Evolutionary conservation across 2,329 filamentous ascomycete species (phyloP).

Genomic region (Trichoderma arundinaceum): DNA sequence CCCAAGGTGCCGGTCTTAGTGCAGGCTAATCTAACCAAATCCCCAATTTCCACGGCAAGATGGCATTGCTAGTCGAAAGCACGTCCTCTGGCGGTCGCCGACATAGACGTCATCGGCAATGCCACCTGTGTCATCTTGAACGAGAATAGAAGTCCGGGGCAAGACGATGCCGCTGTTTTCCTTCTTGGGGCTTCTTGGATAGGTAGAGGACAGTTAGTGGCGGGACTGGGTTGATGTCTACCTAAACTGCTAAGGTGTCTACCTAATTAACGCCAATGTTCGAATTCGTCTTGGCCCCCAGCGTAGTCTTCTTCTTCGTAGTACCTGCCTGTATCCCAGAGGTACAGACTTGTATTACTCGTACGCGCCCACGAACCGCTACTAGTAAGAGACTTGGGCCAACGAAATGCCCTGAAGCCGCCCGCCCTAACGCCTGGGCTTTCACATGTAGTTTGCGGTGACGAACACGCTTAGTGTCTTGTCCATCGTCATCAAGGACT

Average conservation of each 20-base stretch:
- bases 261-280: conserved; percentile 10
- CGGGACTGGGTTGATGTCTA: conserved; percentile 14
- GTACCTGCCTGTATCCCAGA: background rate
- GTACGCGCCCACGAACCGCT: too few species aligned
- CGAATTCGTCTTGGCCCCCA: background rate
- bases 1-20: conserved; percentile 8
- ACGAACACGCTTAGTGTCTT: conserved; percentile 5
- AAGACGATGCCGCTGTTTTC: conserved; percentile 9
- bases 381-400: background rate
- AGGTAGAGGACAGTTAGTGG: background rate
- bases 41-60: conserved; percentile 21
- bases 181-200: background rate
- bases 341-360: background rate
- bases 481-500: conserved; percentile 26
- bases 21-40: background rate
- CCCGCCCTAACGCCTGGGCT: conserved; percentile 10
- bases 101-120: conserved; percentile 17
- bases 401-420: conserved; percentile 18
- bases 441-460: background rate
- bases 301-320: background rate
- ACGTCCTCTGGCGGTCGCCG: background rate
- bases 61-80: conserved; percentile 10
- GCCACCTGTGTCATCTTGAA: conserved; percentile 12
- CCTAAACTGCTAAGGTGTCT: background rate
- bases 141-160: conserved; percentile 1